Conservation (phyloP, 768 basidiomycete genomes). For the Calvatia gigantea region DNA sequence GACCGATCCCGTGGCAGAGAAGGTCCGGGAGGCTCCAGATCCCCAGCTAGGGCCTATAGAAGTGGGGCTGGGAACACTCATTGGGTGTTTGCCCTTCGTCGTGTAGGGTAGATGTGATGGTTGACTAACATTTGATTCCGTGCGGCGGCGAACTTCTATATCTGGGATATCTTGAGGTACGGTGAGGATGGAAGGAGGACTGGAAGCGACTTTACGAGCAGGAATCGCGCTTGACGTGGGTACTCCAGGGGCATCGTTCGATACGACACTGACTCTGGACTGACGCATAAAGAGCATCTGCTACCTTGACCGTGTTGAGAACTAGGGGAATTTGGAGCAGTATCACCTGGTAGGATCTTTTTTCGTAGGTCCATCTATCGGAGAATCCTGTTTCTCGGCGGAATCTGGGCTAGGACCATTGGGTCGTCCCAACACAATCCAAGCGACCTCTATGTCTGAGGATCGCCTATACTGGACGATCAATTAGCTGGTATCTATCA, state of each 20-base stretch:
- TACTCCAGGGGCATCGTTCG: background rate
- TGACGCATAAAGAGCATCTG: too few relatives aligned
- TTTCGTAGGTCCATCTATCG: background rate
- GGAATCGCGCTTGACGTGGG: background rate
- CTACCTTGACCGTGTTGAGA: background rate
- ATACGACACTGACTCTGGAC: background rate
- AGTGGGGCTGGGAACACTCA: background rate
- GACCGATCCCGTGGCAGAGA: background rate
- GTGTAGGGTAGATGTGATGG: background rate
- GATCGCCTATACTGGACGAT: background rate
- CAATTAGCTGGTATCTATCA: background rate
- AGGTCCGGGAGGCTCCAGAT: background rate
- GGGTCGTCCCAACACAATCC: background rate
- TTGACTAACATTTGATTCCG: background rate
- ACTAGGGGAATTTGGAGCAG: background rate
- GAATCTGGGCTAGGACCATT: background rate
- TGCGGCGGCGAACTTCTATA: background rate
- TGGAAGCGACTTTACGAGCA: background rate
- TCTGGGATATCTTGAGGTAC: background rate
- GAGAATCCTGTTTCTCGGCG: background rate
- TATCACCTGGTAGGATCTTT: background rate
- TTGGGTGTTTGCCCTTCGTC: background rate
- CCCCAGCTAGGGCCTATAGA: too few relatives aligned
- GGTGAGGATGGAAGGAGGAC: background rate
- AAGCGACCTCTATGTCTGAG: background rate